A percentile compares a stretch with the other conserved stretches of the same genome.
phyloP scores from a whole-genome alignment of 1,284 basidiomycete species.

The Pascua guehoae region DNA sequence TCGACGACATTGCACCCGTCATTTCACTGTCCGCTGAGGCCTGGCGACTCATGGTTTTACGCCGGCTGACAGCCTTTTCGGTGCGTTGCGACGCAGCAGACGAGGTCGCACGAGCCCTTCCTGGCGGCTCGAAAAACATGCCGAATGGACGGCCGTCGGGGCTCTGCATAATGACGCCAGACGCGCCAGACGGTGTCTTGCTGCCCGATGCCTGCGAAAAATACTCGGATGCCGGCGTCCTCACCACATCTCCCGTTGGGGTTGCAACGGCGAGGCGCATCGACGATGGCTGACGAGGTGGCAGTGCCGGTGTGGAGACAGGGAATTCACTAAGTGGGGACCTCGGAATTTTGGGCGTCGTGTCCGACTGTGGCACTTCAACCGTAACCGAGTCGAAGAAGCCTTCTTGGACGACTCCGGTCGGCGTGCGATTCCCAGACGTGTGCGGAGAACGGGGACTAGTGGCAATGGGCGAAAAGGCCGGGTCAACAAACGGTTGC shows the following conservation, averaged over 20 bases:
- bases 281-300: constrained; percentile 16
- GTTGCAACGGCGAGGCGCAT: constrained; percentile 7
- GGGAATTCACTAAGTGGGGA: constrained; percentile 39
- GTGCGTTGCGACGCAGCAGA: background rate
- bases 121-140: constrained; percentile 84
- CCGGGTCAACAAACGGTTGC: constrained; percentile 79
- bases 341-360: constrained; percentile 20
- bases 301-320: constrained; percentile 19
- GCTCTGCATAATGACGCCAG: constrained; percentile 85
- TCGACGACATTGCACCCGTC: constrained; percentile 6
- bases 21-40: constrained; percentile 19
- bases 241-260: constrained; percentile 59
- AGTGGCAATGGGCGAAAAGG: constrained; percentile 87
- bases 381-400: constrained; percentile 42
- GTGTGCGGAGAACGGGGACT: constrained; percentile 68
- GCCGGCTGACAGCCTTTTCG: background rate
- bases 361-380: constrained; percentile 1
- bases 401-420: constrained; percentile 18
- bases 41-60: constrained; percentile 21
- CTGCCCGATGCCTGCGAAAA: constrained; percentile 73
- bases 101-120: constrained; percentile 15
- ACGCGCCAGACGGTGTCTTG: constrained; percentile 70
- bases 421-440: constrained; percentile 29
- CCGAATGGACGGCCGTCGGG: constrained; percentile 89
- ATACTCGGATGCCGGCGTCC: constrained; percentile 78